A percentile compares a stretch with the other conserved stretches of the same genome.
Conservation (phyloP, 805 yeast species). For the Metschnikowia santaceciliae region DNA sequence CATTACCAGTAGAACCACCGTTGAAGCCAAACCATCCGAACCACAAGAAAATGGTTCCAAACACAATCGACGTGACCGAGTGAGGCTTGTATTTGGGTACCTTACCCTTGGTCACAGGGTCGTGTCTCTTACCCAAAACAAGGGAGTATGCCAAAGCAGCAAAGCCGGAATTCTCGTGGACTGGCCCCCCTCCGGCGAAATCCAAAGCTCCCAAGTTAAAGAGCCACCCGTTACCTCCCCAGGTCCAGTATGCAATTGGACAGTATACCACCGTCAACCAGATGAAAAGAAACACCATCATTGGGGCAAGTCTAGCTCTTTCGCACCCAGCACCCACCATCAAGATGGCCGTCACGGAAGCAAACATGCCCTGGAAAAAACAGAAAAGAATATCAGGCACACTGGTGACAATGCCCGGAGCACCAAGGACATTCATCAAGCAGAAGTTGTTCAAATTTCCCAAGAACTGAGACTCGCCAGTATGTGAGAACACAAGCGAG, state of each 20-base stretch:
- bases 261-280: slow-evolving; percentile 96
- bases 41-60: slow-evolving; percentile 95
- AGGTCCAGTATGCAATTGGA: slow-evolving; percentile 96
- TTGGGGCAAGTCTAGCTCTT: slow-evolving; percentile 92
- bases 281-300: slow-evolving; percentile 89
- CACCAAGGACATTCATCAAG: slow-evolving; percentile 77
- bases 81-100: slow-evolving; percentile 93
- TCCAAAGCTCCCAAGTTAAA: slow-evolving; percentile 78
- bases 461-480: slow-evolving; percentile 57
- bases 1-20: slow-evolving; percentile 96
- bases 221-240: slow-evolving; percentile 95
- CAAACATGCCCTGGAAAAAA: slow-evolving; percentile 96
- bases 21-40: slow-evolving; percentile 99
- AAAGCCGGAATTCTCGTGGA: slow-evolving; percentile 90
- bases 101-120: slow-evolving; percentile 62
- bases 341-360: slow-evolving; percentile 85
- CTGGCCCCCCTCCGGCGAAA: slow-evolving; percentile 99
- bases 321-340: slow-evolving; percentile 98
- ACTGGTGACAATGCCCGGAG: slow-evolving; percentile 59
- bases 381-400: slow-evolving; percentile 91
- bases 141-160: slow-evolving; percentile 94
- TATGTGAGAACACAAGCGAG: slow-evolving; percentile 78
- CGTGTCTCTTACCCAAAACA: slow-evolving; percentile 87
- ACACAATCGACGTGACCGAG: slow-evolving; percentile 81
- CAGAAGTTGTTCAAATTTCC: slow-evolving; percentile 83